Base-by-base conservation (phyloP, 495 filamentous ascomycete species). In the Hypoxylon rickii region DNA sequence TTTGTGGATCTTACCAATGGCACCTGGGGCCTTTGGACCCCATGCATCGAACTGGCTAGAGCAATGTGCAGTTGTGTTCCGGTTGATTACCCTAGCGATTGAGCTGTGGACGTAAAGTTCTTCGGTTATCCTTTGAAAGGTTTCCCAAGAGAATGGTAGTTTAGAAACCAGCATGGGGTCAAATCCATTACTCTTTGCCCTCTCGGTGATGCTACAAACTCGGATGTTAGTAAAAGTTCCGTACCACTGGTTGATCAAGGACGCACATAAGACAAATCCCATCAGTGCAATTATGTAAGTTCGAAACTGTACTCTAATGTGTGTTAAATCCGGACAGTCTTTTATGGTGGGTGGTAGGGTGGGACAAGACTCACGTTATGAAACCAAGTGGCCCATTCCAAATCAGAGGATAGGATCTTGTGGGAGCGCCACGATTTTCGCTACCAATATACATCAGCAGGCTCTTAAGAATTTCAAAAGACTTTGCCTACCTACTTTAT, bases 31-130 rank as follows among this genome's bases (percentile, higher is more conserved):
- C 2, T n/a, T 36, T 11, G 31, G 15, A 5, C 44, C 44, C 44
- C 44, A 46, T 21, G 44, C 44, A 11, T 46, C 22, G 13, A 46
- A n/a, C n/a, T 46, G 44, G 18, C 29, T 10, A 15, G 44, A 46
- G 10, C 44, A 46, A 36, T 46, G 31, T n/a, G 44, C 16, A 2
- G 31, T 22, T 13, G 29, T 36, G 11, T 36, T 46, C 12, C 44
- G 17, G 31, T 46, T 34, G 7, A 36, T 46, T 7, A 36, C 31
- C n/a, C 42, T 4, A 10, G 42, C 22, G 15, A 46, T 46, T 15
- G 44, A 46, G 8, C 17, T 21, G 29, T 46, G 44, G 2, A 46
- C 26, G 44, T 34, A 46, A 15, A 46, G 29, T 18, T 31, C 10
- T 22, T 46, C 36, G 3, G 44, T 21, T 11, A 46, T 46, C 10